Conservation (phyloP, 805 yeast genomes). For the Wickerhamomyces hampshirensis region DNA sequence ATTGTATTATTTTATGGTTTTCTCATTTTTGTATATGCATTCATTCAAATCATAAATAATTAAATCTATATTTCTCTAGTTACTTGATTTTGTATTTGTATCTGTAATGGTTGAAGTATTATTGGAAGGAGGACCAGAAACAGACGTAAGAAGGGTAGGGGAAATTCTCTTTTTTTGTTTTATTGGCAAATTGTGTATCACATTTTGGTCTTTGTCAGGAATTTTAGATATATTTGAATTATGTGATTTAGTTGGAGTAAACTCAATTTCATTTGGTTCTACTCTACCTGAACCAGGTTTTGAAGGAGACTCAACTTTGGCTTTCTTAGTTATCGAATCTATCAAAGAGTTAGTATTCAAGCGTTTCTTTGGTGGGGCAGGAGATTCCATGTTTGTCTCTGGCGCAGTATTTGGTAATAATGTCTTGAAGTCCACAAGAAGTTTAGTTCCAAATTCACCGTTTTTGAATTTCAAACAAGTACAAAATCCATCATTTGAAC, state of each 20-base stretch:
- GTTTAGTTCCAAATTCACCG: conserved; percentile 51
- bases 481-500: conserved; percentile 93
- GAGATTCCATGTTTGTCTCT: conserved; percentile 10
- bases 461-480: conserved; percentile 55
- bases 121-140: too few relatives aligned
- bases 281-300: conserved; percentile 1
- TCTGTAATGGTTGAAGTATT: too few relatives aligned
- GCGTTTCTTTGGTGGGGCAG: conserved; percentile 6
- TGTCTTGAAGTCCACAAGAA: conserved; percentile 24
- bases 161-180: conserved; percentile 28
- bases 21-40: conserved; percentile 1
- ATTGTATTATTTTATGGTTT: neutral
- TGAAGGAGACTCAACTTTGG: neutral
- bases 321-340: conserved; percentile 1
- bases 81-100: too few relatives aligned
- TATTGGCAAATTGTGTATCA: conserved; percentile 9
- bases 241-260: too few relatives aligned
- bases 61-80: neutral
- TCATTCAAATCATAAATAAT: too few relatives aligned
- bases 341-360: neutral
- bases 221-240: conserved; percentile 4
- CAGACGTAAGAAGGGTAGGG: conserved; percentile 9
- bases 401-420: conserved; percentile 13
- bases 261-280: too few relatives aligned
- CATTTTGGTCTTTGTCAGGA: conserved; percentile 1